Evolutionary conservation across 139 green algal species (phyloP), one percentile per base, ranked within the genome.

Genomic region (Auxenochlorella protothecoides): DNA sequence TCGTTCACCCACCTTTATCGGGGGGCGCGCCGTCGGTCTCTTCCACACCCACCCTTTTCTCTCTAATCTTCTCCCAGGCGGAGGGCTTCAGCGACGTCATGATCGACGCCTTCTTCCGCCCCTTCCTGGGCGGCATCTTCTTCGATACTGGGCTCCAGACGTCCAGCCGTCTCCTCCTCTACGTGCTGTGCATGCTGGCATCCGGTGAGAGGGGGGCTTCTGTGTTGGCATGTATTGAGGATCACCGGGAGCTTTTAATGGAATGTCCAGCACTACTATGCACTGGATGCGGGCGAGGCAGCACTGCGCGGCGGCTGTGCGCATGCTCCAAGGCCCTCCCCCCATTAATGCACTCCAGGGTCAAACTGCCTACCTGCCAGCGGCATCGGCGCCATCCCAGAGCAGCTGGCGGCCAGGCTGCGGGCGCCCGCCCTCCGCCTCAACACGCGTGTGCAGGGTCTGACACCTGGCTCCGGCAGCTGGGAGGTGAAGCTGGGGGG

Each of bases 61-160:
- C 11, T 4, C 51, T 11, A 52, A 52, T 27, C 0, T 16, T 55
- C 3, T 52, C 85, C 65, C 79, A 91, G 81, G 71, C 70, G 3
- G 86, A 93, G 69, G 93, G 94, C 27, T 98, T 99, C 79, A 86
- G 80, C 5, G 53, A 81, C 0, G 75, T 78, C 55, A 97, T 99
- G 54, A 91, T 94, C 27, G 80, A 93, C 70, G 77, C 86, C 61
- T 98, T 99, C 85, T 98, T 99, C 85, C 76, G 90, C 10, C 94
- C 95, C 51, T 98, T 98, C 79, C 80, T 98, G 71, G 92, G 93
- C 6, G 95, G 95, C 72, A 99, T 98, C 82, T 99, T 98, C 83
- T 97, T 98, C 65, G 91, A 98, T 85, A 77, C 79, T 55, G 52
- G 78, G 5, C 88, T 98, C 8, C 68, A 69, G 65, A 91, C 84